These are phyloP conservation scores for Corymbia citriodora DNA, from an alignment of 441 rosid genomes.

Conservation along the genomic window DNA sequence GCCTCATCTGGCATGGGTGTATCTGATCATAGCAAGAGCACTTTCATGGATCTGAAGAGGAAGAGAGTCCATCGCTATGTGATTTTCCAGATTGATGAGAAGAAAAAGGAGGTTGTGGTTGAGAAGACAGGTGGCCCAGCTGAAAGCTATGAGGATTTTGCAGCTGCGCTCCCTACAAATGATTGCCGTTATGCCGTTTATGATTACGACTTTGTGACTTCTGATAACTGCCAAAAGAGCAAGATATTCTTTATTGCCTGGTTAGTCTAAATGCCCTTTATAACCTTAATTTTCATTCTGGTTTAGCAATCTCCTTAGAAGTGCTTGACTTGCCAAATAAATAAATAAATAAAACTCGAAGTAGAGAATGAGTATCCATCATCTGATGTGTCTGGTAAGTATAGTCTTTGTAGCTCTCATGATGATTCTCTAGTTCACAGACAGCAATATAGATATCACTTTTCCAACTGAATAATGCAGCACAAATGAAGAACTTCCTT, in stretches of 20 bases:
- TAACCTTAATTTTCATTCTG: neutral
- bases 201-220: constrained; percentile 60
- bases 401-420: neutral
- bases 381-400: neutral
- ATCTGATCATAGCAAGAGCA: constrained; percentile 48
- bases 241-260: constrained; percentile 69
- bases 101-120: constrained; percentile 64
- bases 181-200: constrained; percentile 69
- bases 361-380: neutral
- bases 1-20: constrained; percentile 82
- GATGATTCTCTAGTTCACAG: neutral
- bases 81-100: constrained; percentile 74
- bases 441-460: neutral
- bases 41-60: constrained; percentile 67
- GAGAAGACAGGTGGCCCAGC: constrained; percentile 76
- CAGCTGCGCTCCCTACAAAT: constrained; percentile 49
- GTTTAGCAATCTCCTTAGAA: neutral
- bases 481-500: neutral
- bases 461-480: neutral
- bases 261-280: constrained; percentile 23
- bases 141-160: constrained; percentile 66
- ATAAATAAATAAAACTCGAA: neutral
- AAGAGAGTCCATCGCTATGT: constrained; percentile 78
- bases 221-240: constrained; percentile 73
- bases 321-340: neutral